Percentiles rank a stretch among this genome's conserved stretches.
Conservation (phyloP, 164 flowering plant genomes). For the Macadamia integrifolia region DNA sequence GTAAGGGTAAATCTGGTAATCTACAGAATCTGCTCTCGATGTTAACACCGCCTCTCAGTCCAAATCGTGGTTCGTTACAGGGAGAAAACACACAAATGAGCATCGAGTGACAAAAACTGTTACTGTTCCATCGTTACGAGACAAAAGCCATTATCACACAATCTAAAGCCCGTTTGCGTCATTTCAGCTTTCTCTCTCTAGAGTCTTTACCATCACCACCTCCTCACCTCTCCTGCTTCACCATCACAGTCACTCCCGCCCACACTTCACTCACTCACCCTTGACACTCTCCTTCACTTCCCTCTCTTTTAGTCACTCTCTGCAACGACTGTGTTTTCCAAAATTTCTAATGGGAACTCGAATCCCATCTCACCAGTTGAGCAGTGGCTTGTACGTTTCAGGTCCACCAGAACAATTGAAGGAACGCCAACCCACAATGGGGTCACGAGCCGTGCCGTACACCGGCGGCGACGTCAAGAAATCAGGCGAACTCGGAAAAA, state of each 20-base stretch:
- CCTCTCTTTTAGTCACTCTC: slow-evolving; percentile 6
- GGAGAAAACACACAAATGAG: not conserved
- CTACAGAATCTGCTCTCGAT: too few species aligned
- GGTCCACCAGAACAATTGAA: slow-evolving; percentile 57
- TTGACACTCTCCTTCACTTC: not conserved
- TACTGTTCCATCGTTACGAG: not conserved
- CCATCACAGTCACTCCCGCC: not conserved
- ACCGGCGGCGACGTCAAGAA: slow-evolving; percentile 83
- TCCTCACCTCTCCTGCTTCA: slow-evolving; percentile 4
- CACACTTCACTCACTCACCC: slow-evolving; percentile 1
- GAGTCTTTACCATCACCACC: not conserved
- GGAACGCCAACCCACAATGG: slow-evolving; percentile 56
- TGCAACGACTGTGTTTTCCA: not conserved
- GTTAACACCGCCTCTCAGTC: too few species aligned
- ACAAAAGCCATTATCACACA: slow-evolving; percentile 17
- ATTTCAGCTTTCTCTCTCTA: slow-evolving; percentile 1
- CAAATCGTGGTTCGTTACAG: not conserved
- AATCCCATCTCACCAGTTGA: slow-evolving; percentile 67
- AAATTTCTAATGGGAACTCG: slow-evolving; percentile 42
- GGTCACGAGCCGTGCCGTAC: slow-evolving; percentile 61
- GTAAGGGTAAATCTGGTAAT: too few species aligned
- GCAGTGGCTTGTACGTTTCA: slow-evolving; percentile 67
- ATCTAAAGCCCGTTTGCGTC: not conserved
- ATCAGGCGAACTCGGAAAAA: slow-evolving; percentile 88
- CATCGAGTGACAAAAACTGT: not conserved